phyloP scores from a whole-genome alignment of 2,329 filamentous ascomycete species.

The Aschersonia sp. region DNA sequence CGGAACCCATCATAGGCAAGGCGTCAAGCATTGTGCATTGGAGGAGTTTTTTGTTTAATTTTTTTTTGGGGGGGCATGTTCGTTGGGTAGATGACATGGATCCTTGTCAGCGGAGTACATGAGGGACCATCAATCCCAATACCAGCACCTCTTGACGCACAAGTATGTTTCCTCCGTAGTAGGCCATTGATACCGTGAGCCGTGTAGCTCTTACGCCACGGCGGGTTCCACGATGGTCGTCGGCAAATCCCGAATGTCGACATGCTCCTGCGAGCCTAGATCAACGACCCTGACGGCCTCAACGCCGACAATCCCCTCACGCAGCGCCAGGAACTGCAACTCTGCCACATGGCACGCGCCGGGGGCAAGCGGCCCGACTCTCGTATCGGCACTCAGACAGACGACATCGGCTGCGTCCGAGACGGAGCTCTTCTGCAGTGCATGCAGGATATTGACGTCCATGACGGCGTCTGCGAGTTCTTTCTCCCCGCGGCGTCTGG shows the following conservation, averaged over 20 bases:
- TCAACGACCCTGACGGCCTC: slow-evolving; percentile 64
- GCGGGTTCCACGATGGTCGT: slow-evolving; percentile 42
- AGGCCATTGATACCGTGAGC: too few relatives aligned
- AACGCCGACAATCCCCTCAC: slow-evolving; percentile 51
- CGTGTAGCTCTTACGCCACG: slow-evolving; percentile 4
- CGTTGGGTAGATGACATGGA: too few relatives aligned
- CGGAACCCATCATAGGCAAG: too few relatives aligned
- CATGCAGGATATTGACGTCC: slow-evolving; percentile 58
- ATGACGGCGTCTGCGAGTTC: slow-evolving; percentile 50
- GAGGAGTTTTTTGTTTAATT: background rate
- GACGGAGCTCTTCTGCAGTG: slow-evolving; percentile 51
- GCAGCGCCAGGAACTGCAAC: slow-evolving; percentile 56
- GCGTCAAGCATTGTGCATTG: background rate
- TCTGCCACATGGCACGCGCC: slow-evolving; percentile 62
- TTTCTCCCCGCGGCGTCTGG: slow-evolving; percentile 19
- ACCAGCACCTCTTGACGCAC: too few relatives aligned
- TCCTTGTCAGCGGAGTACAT: too few relatives aligned
- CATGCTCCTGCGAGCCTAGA: slow-evolving; percentile 58
- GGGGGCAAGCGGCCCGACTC: slow-evolving; percentile 58
- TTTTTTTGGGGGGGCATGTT: background rate
- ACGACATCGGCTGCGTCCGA: slow-evolving; percentile 53
- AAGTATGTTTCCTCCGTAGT: too few relatives aligned
- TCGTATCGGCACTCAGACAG: slow-evolving; percentile 61
- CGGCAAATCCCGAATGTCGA: slow-evolving; percentile 63
- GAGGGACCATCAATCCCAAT: too few relatives aligned